phyloP scores from a whole-genome alignment of 257 asterid species.

The Primulina huaijiensis region DNA sequence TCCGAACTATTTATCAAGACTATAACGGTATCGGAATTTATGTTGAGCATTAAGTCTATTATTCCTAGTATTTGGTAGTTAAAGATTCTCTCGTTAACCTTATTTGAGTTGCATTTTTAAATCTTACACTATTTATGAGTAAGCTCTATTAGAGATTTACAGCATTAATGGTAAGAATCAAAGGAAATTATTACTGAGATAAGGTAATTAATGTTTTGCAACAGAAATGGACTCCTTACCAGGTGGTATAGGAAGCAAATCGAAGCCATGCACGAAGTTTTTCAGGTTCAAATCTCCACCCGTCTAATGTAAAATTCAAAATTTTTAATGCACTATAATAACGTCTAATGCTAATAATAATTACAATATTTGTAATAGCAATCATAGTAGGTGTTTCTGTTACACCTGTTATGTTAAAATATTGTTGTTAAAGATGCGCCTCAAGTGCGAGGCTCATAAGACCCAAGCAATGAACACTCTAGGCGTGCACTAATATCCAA shows the following conservation, averaged over 20 bases:
- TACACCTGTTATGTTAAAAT: not conserved
- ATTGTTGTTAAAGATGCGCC: not conserved
- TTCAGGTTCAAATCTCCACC: constrained; percentile 93
- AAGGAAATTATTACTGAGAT: constrained; percentile 48
- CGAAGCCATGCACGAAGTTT: constrained; percentile 99
- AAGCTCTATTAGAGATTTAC: not conserved
- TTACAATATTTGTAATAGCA: not conserved
- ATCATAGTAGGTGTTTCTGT: not conserved
- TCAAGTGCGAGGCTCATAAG: not conserved
- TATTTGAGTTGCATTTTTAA: not conserved
- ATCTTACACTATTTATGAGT: not conserved
- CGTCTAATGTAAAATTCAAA: constrained; percentile 38
- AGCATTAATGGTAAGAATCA: not conserved
- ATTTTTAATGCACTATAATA: constrained; percentile 21
- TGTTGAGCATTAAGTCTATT: not conserved
- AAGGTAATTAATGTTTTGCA: constrained; percentile 75
- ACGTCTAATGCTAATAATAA: constrained; percentile 1
- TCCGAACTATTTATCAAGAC: not conserved
- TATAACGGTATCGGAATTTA: not conserved
- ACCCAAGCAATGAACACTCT: not conserved
- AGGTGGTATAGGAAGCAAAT: constrained; percentile 99
- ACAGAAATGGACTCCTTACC: constrained; percentile 90
- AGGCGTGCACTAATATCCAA: not conserved
- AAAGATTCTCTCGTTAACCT: not conserved
- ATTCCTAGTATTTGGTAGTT: not conserved